Evolutionary conservation across 768 basidiomycete species (phyloP), one percentile per base, ranked within the genome.

Genomic region (Podaxis sp.): DNA sequence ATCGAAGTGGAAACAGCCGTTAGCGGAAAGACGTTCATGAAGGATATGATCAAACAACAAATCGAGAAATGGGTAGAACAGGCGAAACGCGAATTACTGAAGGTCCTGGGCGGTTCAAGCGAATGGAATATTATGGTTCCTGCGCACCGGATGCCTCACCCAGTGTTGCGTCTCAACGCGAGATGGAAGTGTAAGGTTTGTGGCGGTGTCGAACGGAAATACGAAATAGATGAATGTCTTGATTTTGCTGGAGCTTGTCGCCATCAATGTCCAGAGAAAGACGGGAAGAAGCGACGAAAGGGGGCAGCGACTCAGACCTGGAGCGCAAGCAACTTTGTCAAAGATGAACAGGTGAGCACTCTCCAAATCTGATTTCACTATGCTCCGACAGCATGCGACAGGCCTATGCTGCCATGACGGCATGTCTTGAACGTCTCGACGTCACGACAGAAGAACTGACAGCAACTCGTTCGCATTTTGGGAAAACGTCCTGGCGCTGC

Each of bases 161-260:
- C 88, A 0, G 80, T 82, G 17, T 80, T 87, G 53, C 77, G 88
- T 48, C 61, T 87, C 13, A 84, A 83, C 4, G 86, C 87, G 0
- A 73, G 84, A 24, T 91, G 88, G 72, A 70, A 74, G 28, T 92
- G 90, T 69, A 79, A 71, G 59, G 66, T 68, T 42, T 92, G 90
- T 67, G 66, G 77, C 12, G 74, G 70, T 8, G 72, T 79, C 1
- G 71, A 68, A 15, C 49, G 36, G 3, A 69, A 66, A 44, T 77
- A 80, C 65, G 71, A 67, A 36, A 73, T 71, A 24, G 79, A 82
- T 44, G 75, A 66, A 30, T 83, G 84, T 67, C 72, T 91, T 56
- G 82, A 86, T 68, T 87, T 88, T 63, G 74, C 71, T 9, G 83
- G 79, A 2, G 87, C 81, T 2, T 90, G 88, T 71, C 74, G 72